These are phyloP conservation scores for Pythium inflatum DNA, from an alignment of 352 stramenopile genomes.

Conservation along the genomic window DNA sequence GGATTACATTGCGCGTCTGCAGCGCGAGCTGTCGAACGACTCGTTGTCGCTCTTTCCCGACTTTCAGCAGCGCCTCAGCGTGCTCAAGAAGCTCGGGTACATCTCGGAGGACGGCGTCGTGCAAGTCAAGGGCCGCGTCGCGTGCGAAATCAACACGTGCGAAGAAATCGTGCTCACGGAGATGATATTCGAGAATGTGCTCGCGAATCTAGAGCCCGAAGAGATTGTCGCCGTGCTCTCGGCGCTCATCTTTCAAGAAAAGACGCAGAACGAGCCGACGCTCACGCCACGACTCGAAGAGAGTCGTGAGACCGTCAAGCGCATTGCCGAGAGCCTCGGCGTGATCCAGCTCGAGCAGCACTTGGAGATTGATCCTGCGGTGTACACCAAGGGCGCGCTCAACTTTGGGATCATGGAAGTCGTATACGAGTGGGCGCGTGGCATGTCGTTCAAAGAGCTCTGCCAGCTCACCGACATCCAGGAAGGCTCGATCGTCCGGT, in stretches of 20 bases:
- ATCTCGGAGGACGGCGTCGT: slow-evolving; percentile 90
- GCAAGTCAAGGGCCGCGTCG: slow-evolving; percentile 96
- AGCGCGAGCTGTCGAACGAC: slow-evolving; percentile 80
- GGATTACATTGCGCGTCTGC: slow-evolving; percentile 64
- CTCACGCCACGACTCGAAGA: slow-evolving; percentile 73
- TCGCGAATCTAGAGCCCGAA: slow-evolving; percentile 95
- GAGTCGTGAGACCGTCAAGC: slow-evolving; percentile 88
- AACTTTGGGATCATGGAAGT: slow-evolving; percentile 96
- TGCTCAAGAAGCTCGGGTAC: slow-evolving; percentile 95
- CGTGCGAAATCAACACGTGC: slow-evolving; percentile 98
- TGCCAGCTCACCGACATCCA: slow-evolving; percentile 96
- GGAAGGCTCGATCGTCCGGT: slow-evolving; percentile 97
- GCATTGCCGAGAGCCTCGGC: slow-evolving; percentile 77
- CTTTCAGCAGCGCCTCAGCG: slow-evolving; percentile 94
- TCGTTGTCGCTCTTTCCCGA: slow-evolving; percentile 96
- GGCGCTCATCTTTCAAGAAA: slow-evolving; percentile 97
- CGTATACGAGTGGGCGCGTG: slow-evolving; percentile 98
- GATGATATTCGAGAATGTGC: slow-evolving; percentile 98
- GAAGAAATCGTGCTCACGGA: slow-evolving; percentile 98
- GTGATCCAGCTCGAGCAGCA: slow-evolving; percentile 85
- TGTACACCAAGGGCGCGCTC: slow-evolving; percentile 91
- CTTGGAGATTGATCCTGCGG: slow-evolving; percentile 88
- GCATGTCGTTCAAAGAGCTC: slow-evolving; percentile 97
- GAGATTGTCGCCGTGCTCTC: slow-evolving; percentile 97
- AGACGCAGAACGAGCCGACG: slow-evolving; percentile 76